Evolutionary conservation across 2,329 filamentous ascomycete genomes (phyloP).

Genomic region (Drechmeria coniospora): DNA sequence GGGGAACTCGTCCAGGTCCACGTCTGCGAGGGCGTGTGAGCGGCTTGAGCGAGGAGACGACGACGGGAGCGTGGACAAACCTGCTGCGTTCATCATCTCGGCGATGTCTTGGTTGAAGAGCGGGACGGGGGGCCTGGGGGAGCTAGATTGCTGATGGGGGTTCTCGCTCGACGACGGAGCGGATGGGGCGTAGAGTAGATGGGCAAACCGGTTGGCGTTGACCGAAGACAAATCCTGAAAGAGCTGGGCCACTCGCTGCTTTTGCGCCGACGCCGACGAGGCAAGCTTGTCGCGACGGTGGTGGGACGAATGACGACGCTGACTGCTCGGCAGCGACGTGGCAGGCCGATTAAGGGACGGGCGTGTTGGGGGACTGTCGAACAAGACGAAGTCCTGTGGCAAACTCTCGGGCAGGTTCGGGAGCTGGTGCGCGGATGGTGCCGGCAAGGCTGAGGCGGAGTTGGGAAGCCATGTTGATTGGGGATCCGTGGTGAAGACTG

Average conservation of each 20-base stretch:
- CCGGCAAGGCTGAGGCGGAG: slow-evolving; percentile 48
- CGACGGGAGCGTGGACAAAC: slow-evolving; percentile 9
- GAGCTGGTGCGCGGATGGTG: slow-evolving; percentile 41
- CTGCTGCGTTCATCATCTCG: slow-evolving; percentile 30
- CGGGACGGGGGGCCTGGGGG: slow-evolving; percentile 52
- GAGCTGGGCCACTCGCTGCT: slow-evolving; percentile 43
- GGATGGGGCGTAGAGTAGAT: slow-evolving; percentile 53
- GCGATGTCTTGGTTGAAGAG: slow-evolving; percentile 47
- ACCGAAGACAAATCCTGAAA: slow-evolving; percentile 38
- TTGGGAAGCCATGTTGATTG: slow-evolving; percentile 69
- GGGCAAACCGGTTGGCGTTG: slow-evolving; percentile 40
- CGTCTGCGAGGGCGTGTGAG: slow-evolving; percentile 28
- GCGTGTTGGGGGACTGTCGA: slow-evolving; percentile 36
- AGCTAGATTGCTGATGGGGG: slow-evolving; percentile 27
- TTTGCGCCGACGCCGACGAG: slow-evolving; percentile 27
- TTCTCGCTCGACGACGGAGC: slow-evolving; percentile 46
- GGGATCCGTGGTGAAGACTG: slow-evolving; percentile 75
- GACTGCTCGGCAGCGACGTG: slow-evolving; percentile 21
- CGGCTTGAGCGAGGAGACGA: slow-evolving; percentile 7
- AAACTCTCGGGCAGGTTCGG: slow-evolving; percentile 32
- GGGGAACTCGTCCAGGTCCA: slow-evolving; percentile 43
- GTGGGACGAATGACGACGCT: slow-evolving; percentile 30
- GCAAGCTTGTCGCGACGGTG: slow-evolving; percentile 27
- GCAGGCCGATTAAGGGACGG: slow-evolving; percentile 21
- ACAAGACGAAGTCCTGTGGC: slow-evolving; percentile 68